Base-by-base conservation (phyloP, 1,284 basidiomycete species). In the Trichosporon ovoides region DNA sequence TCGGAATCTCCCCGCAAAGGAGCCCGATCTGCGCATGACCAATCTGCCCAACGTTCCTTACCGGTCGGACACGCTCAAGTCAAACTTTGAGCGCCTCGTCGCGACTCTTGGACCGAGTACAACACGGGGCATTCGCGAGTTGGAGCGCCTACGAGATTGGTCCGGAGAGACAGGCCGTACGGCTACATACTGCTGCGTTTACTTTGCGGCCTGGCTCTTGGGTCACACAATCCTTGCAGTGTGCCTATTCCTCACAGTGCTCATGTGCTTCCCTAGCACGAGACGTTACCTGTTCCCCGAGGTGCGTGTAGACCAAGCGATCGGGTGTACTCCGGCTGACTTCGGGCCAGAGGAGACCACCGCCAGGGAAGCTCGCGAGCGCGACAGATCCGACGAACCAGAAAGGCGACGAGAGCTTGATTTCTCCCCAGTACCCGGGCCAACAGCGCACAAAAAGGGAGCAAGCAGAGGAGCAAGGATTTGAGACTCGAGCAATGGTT, bases 61-160 rank as follows among this genome's bases (percentile, higher is more conserved):
- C 53, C 74, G 78, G 62, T 74, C 75, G 2, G 77, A 79, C 49
- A 65, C 70, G 12, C 68, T 80, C 60, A 74, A 74, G 61, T 68
- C 80, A 18, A 82, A 81, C 55, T 69, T 84, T 19, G 83, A 83
- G 61, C 70, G 83, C 1, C 61, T 80, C n/a, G 81, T 83, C 63
- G 80, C 81, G 58, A 79, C 78, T 5, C 73, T 82, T 38, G 79
- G 81, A 13, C 73, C 83, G n/a, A 77, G 78, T 1, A 57, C 80
- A 13, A 77, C 80, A 7, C 77, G 78, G 0, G 79, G 80, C 53
- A 63, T 71, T 7, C 79, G 82, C 61, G 82, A 84, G 60, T 68
- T 82, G 28, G 74, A 76, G 7, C 72, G 82, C 6, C 65, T 84
- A 5, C 78, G 80, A 34, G 79, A 79, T 0, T 84, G 83, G 83